Evolutionary conservation across 148 eudicot species (phyloP).

Genomic region (Persicaria maculosa): DNA sequence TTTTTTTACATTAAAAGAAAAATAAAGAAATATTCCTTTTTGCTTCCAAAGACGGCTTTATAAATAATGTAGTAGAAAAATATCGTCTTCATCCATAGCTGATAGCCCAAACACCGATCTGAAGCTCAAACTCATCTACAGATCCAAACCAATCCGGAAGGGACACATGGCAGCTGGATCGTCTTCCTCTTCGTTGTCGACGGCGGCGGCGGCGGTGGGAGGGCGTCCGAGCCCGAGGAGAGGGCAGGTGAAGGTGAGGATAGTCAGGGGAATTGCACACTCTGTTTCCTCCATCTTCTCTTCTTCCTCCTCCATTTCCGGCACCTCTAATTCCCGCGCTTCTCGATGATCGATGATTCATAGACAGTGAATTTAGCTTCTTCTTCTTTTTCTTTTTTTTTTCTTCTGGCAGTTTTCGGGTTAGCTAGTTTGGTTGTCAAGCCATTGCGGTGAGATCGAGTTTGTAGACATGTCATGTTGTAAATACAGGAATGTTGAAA

Average conservation of each 20-base stretch:
- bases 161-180: not conserved
- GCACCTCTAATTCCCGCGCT: not conserved
- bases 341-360: not conserved
- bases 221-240: constrained; percentile 38
- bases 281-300: constrained; percentile 25
- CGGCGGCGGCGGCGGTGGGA: not conserved
- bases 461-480: too few relatives aligned
- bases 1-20: too few relatives aligned
- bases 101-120: too few relatives aligned
- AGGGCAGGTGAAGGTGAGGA: constrained; percentile 27
- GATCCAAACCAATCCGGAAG: too few relatives aligned
- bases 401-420: too few relatives aligned
- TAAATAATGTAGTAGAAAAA: not conserved
- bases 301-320: not conserved
- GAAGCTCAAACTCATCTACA: too few relatives aligned
- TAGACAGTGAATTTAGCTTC: too few relatives aligned
- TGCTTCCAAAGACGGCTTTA: not conserved
- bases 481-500: too few relatives aligned
- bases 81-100: too few relatives aligned
- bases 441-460: too few relatives aligned
- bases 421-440: too few relatives aligned
- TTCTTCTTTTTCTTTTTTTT: not conserved
- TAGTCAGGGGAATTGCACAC: constrained; percentile 19
- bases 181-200: not conserved
- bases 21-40: not conserved